Percentiles rank a stretch among this genome's conserved stretches.
Evolutionary conservation across 2,329 filamentous ascomycete species (phyloP).

Genomic region (Aspergillus sp.): DNA sequence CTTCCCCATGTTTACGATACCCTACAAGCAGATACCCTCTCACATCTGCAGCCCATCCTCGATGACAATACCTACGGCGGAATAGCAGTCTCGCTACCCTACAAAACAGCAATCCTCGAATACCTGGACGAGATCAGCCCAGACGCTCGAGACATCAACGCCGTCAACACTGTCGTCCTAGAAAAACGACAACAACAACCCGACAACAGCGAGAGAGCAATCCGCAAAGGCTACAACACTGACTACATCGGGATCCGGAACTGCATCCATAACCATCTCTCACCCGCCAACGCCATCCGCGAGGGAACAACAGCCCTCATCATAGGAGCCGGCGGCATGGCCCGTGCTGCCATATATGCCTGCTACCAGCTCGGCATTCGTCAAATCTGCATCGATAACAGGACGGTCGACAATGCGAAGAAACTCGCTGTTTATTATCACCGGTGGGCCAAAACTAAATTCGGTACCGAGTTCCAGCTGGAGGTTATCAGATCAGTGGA

Average conservation of each 20-base stretch:
- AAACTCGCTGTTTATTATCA: not conserved
- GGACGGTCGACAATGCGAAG: not conserved
- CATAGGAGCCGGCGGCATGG: conserved; percentile 29
- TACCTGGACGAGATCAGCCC: not conserved
- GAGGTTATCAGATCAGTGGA: not conserved
- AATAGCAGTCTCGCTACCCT: not conserved
- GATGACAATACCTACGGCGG: not conserved
- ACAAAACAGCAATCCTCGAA: not conserved
- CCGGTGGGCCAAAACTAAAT: not conserved
- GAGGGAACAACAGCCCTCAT: conserved; percentile 23
- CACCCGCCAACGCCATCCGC: conserved; percentile 24
- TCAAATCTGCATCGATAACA: not conserved
- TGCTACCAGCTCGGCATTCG: conserved; percentile 5
- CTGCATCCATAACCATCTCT: conserved; percentile 27
- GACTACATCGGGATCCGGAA: conserved; percentile 30
- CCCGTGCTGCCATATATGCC: conserved; percentile 29
- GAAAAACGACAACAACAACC: too few species aligned
- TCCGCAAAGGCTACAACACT: conserved; percentile 29
- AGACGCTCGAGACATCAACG: conserved; percentile 22
- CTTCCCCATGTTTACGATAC: not conserved
- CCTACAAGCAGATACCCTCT: not conserved
- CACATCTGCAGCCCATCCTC: not conserved
- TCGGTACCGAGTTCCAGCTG: not conserved
- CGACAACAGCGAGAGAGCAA: too few species aligned
- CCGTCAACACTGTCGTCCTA: conserved; percentile 27